These are phyloP conservation scores for Fraxinus latifolia DNA, from an alignment of 305 asterid genomes.

Conservation along the genomic window DNA sequence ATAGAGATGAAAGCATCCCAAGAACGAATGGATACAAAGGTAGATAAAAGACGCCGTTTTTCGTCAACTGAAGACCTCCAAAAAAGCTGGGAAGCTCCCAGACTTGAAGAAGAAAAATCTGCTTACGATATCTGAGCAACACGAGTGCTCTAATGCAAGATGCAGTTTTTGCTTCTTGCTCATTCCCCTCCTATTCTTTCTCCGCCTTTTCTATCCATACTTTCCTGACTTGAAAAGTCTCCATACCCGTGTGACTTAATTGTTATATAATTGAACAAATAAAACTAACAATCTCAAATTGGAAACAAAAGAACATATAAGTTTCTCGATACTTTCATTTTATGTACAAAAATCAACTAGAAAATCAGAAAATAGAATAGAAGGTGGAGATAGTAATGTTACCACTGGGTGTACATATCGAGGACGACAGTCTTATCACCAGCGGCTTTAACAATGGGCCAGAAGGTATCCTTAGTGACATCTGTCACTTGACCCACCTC, in stretches of 20 bases:
- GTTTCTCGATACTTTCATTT: neutral
- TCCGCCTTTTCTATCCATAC: neutral
- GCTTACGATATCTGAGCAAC: neutral
- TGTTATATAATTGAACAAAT: neutral
- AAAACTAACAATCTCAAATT: neutral
- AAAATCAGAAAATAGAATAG: neutral
- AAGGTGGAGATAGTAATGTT: slow-evolving; percentile 19
- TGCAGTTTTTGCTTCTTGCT: neutral
- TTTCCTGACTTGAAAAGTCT: neutral
- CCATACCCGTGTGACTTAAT: neutral
- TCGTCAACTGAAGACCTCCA: neutral
- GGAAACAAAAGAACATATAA: neutral
- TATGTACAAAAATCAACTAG: neutral
- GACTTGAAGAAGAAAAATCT: neutral
- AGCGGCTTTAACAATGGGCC: slow-evolving; percentile 91
- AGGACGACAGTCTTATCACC: slow-evolving; percentile 76
- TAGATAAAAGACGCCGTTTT: neutral
- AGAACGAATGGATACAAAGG: neutral
- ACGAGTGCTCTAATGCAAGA: neutral
- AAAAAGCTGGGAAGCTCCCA: neutral
- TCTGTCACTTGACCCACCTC: slow-evolving; percentile 75
- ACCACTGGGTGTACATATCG: slow-evolving; percentile 98
- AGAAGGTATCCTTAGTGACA: slow-evolving; percentile 66
- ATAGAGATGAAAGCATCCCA: neutral
- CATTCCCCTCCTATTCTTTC: neutral